These are phyloP conservation scores for Colletotrichum eleusines DNA, from an alignment of 2,329 filamentous ascomycete species.

Conservation along the genomic window DNA sequence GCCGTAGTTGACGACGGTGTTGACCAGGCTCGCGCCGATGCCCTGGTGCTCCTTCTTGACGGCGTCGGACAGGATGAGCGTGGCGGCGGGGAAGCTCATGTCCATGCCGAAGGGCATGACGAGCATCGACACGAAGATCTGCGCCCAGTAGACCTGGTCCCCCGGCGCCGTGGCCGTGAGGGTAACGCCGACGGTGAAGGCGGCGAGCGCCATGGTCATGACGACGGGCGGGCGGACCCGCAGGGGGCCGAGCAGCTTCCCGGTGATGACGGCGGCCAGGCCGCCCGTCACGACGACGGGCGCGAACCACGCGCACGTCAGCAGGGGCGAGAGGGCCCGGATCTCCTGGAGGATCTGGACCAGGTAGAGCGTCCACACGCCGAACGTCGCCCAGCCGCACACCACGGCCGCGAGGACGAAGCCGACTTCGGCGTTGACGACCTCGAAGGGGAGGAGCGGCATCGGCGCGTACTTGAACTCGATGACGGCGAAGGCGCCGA, in stretches of 20 bases:
- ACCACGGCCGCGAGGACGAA: conserved; percentile 69
- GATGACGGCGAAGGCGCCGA: conserved; percentile 67
- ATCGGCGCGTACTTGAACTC: conserved; percentile 61
- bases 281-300: conserved; percentile 59
- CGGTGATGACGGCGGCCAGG: conserved; percentile 59
- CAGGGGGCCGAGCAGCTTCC: conserved; percentile 55
- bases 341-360: conserved; percentile 62
- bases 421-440: conserved; percentile 59
- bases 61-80: conserved; percentile 68
- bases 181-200: conserved; percentile 58
- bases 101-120: conserved; percentile 75
- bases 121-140: conserved; percentile 69
- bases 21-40: conserved; percentile 66
- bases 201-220: conserved; percentile 58
- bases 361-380: conserved; percentile 65
- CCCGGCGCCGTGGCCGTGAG: conserved; percentile 62
- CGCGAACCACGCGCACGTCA: conserved; percentile 58
- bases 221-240: conserved; percentile 54
- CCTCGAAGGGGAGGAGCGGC: conserved; percentile 70
- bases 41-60: conserved; percentile 60
- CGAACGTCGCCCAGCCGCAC: conserved; percentile 67
- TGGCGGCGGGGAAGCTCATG: conserved; percentile 74
- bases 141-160: conserved; percentile 72
- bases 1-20: conserved; percentile 76
- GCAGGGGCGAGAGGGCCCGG: conserved; percentile 56